Evolutionary conservation across 2,329 filamentous ascomycete species (phyloP).

Genomic region (Ramularia endophylla): DNA sequence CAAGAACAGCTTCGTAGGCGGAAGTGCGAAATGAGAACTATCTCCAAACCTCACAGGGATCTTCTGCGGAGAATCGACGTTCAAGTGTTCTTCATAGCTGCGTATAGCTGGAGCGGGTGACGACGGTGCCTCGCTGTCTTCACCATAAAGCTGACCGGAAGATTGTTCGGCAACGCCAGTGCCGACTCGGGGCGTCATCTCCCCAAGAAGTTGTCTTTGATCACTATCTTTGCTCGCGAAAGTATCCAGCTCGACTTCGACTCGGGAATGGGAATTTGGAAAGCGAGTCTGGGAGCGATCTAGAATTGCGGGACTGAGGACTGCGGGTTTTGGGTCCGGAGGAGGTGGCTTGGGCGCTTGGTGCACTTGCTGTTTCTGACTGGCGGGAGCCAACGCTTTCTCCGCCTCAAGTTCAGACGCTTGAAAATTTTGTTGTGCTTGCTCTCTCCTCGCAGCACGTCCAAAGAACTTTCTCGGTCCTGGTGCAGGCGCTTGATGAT

Average conservation of each 20-base stretch:
- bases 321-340: too few species aligned
- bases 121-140: not conserved
- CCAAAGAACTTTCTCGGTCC: too few species aligned
- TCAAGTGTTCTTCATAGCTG: slow-evolving; percentile 33
- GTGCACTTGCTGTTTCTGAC: too few species aligned
- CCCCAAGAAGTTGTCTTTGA: slow-evolving; percentile 25
- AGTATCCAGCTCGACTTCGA: slow-evolving; percentile 4
- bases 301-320: too few species aligned
- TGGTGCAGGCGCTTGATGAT: too few species aligned
- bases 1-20: not conserved
- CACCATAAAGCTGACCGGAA: not conserved
- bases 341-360: too few species aligned
- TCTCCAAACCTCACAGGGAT: slow-evolving; percentile 33
- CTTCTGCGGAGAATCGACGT: slow-evolving; percentile 30
- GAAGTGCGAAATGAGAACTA: not conserved
- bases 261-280: too few species aligned
- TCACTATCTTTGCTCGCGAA: slow-evolving; percentile 24
- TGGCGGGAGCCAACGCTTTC: too few species aligned
- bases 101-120: slow-evolving; percentile 7
- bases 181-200: slow-evolving; percentile 12
- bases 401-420: too few species aligned
- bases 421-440: too few species aligned
- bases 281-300: too few species aligned
- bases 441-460: too few species aligned
- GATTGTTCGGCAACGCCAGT: slow-evolving; percentile 2